Percentiles rank a stretch among this genome's conserved stretches.
Conservation (phyloP, 371 early-diverging fungal genomes). For the Apophysomyces trapeziformis region DNA sequence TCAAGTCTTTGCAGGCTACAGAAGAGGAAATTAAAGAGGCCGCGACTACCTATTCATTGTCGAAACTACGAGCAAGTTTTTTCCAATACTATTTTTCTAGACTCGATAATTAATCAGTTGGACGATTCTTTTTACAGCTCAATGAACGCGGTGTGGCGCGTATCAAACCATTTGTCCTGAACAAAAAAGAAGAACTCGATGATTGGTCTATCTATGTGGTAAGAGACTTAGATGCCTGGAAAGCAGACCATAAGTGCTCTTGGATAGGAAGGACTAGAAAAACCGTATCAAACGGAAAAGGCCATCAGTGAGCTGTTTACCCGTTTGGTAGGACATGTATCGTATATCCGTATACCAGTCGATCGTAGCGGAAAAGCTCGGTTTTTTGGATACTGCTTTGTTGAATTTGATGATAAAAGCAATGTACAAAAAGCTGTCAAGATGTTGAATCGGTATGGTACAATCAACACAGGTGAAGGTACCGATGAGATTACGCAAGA, state of each 20-base stretch:
- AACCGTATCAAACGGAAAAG: constrained; percentile 27
- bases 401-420: constrained; percentile 40
- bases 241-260: not conserved
- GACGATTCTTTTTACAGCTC: constrained; percentile 13
- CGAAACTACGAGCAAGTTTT: constrained; percentile 26
- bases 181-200: constrained; percentile 38
- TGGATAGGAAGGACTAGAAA: constrained; percentile 34
- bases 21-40: constrained; percentile 34
- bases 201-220: constrained; percentile 50
- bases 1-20: constrained; percentile 26
- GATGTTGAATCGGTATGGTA: constrained; percentile 20
- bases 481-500: constrained; percentile 1
- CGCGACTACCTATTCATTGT: constrained; percentile 14
- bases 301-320: constrained; percentile 32
- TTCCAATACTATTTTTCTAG: not conserved
- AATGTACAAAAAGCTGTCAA: constrained; percentile 36
- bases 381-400: constrained; percentile 46
- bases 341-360: constrained; percentile 38
- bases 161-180: constrained; percentile 36
- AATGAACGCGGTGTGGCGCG: constrained; percentile 25
- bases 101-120: not conserved
- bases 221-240: not conserved
- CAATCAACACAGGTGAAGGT: not conserved
- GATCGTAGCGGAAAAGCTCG: constrained; percentile 13
- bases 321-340: constrained; percentile 35